Conservation (phyloP, 345 rosid species). For the Turnera subulata region DNA sequence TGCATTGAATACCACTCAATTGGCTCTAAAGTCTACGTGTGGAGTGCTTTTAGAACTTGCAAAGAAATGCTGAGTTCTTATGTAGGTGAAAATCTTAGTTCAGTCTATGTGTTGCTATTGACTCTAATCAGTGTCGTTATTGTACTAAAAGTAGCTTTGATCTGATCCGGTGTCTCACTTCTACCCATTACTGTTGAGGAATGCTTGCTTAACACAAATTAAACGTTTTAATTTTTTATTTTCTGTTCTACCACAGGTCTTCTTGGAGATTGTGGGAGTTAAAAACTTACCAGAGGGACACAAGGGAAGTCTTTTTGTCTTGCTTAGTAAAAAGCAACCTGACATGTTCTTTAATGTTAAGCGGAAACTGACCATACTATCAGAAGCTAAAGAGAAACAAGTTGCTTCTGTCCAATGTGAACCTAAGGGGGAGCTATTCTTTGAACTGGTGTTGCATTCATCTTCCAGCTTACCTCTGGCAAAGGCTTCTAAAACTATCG, state of each 20-base stretch:
- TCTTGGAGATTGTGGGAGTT: conserved; percentile 66
- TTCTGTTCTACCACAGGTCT: conserved; percentile 30
- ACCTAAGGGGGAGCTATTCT: conserved; percentile 65
- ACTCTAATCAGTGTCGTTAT: not conserved
- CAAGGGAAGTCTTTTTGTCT: conserved; percentile 59
- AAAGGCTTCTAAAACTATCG: conserved; percentile 46
- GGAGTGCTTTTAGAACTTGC: not conserved
- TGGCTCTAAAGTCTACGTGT: not conserved
- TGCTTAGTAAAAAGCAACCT: conserved; percentile 61
- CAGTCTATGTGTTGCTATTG: not conserved
- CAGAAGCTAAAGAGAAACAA: conserved; percentile 60
- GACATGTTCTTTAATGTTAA: conserved; percentile 61
- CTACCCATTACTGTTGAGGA: not conserved
- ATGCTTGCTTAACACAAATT: not conserved
- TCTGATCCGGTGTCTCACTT: not conserved
- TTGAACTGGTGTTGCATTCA: conserved; percentile 60
- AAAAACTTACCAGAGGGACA: conserved; percentile 60
- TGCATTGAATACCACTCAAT: no score
- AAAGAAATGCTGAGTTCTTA: no score
- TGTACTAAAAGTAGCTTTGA: not conserved
- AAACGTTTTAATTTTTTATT: not conserved
- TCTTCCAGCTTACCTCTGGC: conserved; percentile 40
- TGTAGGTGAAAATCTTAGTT: no score
- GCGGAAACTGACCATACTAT: conserved; percentile 46
- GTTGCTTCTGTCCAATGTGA: conserved; percentile 77